Conservation (phyloP, 1,284 basidiomycete species). For the Coniophora puteana region DNA sequence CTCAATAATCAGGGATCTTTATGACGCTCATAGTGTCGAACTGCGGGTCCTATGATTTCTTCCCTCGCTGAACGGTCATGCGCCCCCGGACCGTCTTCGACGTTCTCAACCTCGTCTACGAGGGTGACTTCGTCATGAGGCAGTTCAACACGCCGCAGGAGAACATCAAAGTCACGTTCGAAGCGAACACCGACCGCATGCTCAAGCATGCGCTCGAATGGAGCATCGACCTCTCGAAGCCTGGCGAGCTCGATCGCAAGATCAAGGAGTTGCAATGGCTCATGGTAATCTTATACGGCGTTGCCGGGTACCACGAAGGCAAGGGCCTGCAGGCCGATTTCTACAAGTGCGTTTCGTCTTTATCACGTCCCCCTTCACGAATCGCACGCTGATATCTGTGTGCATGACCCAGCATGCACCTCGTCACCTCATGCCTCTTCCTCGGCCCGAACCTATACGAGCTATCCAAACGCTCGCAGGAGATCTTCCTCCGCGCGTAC, state of each 20-base stretch:
- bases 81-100: too few species aligned
- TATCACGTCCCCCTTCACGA: too few species aligned
- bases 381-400: too few species aligned
- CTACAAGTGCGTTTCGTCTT: too few species aligned
- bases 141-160: background rate
- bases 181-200: background rate
- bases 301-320: constrained; percentile 36
- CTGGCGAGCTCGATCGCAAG: constrained; percentile 30
- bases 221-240: constrained; percentile 8
- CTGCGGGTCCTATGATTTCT: too few species aligned
- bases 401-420: constrained; percentile 22
- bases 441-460: background rate
- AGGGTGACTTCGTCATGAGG: background rate
- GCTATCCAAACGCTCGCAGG: too few species aligned
- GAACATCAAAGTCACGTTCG: background rate
- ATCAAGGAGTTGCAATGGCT: constrained; percentile 41
- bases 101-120: constrained; percentile 3
- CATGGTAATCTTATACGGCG: constrained; percentile 34
- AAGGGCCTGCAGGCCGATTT: constrained; percentile 38
- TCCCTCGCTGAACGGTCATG: too few species aligned
- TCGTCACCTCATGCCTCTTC: too few species aligned
- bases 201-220: constrained; percentile 3
- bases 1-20: too few species aligned
- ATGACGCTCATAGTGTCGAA: too few species aligned
- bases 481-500: too few species aligned